Conservation (phyloP, 2,329 filamentous ascomycete species). For the Thermothelomyces thermophilus region DNA sequence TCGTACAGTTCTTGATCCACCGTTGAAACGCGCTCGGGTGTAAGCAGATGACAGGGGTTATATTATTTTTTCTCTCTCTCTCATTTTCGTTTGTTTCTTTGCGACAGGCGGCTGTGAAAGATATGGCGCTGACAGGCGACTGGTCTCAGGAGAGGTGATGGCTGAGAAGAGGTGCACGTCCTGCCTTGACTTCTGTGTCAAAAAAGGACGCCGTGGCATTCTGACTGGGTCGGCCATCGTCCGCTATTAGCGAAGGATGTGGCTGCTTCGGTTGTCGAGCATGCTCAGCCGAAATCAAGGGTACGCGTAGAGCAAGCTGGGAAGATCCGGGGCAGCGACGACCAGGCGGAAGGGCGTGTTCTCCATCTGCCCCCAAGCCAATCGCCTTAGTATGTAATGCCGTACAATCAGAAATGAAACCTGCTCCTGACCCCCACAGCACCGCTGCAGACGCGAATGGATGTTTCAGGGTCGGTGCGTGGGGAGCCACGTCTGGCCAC, state of each 20-base stretch:
- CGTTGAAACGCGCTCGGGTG: not conserved
- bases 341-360: not conserved
- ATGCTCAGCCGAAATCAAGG: not conserved
- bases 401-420: conserved; percentile 8
- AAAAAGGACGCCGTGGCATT: too few relatives aligned
- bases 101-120: conserved; percentile 2
- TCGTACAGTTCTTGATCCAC: conserved; percentile 4
- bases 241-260: not conserved
- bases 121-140: not conserved
- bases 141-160: not conserved
- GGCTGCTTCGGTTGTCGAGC: not conserved
- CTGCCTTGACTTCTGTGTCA: not conserved
- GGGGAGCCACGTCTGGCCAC: conserved; percentile 13
- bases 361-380: not conserved
- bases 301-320: not conserved
- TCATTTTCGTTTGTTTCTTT: too few relatives aligned
- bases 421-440: conserved; percentile 16
- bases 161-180: too few relatives aligned
- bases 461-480: conserved; percentile 8
- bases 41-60: conserved; percentile 1
- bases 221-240: not conserved
- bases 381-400: not conserved
- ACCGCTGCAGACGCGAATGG: not conserved
- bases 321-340: not conserved
- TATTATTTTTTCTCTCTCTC: too few relatives aligned